Conservation (phyloP, 257 asterid genomes). For the Solanum corneliomulleri region DNA sequence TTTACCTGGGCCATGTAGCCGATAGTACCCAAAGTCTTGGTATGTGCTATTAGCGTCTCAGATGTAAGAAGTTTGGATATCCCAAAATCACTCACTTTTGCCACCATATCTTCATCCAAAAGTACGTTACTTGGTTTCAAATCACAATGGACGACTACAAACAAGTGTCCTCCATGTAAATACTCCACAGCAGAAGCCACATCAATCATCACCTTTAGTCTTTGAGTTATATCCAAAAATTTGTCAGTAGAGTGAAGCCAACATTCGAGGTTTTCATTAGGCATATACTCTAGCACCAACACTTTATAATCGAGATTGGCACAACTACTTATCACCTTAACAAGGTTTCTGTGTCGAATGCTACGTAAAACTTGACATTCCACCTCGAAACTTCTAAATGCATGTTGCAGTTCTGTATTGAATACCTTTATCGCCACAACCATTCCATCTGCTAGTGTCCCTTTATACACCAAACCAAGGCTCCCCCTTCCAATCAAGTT, state of each 20-base stretch:
- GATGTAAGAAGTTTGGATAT: background rate
- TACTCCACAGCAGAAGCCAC: constrained; percentile 8
- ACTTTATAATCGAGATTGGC: background rate
- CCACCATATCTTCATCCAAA: constrained; percentile 1
- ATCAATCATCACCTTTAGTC: constrained; percentile 3
- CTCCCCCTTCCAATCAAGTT: constrained; percentile 1
- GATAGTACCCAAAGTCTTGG: background rate
- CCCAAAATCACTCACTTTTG: background rate
- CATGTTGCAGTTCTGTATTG: background rate
- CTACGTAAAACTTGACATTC: constrained; percentile 1
- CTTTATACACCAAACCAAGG: background rate
- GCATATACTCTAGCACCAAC: constrained; percentile 7
- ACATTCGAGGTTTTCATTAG: constrained; percentile 1
- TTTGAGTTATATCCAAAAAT: background rate
- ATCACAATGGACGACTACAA: constrained; percentile 3
- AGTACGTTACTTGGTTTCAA: constrained; percentile 6
- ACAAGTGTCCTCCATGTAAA: background rate
- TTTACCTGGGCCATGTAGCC: constrained; percentile 11
- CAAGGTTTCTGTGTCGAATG: constrained; percentile 8
- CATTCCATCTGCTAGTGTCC: background rate
- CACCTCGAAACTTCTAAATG: background rate
- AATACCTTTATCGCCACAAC: constrained; percentile 1
- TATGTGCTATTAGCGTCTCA: background rate
- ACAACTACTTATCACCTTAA: constrained; percentile 2
- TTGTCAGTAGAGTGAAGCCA: constrained; percentile 3